These are phyloP conservation scores for Chloranthus sessilifolius DNA, from an alignment of 164 flowering plant genomes.

Conservation along the genomic window DNA sequence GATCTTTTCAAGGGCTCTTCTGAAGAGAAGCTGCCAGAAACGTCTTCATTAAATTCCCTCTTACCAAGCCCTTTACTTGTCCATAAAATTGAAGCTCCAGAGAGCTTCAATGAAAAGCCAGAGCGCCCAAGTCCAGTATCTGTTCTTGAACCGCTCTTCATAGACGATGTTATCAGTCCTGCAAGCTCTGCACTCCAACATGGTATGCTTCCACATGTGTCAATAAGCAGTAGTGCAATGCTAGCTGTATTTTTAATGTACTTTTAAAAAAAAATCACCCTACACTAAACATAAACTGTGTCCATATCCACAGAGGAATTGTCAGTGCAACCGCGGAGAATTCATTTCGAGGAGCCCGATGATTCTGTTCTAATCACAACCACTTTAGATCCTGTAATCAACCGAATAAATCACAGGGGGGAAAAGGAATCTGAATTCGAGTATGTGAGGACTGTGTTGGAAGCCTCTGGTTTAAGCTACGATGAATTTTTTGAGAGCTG, in stretches of 20 bases:
- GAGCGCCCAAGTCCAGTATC: conserved; percentile 85
- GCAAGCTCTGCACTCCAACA: conserved; percentile 22
- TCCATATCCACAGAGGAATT: conserved; percentile 33
- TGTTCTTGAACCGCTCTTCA: conserved; percentile 68
- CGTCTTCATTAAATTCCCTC: conserved; percentile 24
- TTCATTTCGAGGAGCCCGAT: conserved; percentile 54
- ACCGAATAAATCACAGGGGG: conserved; percentile 22
- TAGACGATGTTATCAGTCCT: conserved; percentile 66
- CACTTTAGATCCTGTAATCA: conserved; percentile 9
- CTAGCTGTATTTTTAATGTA: neutral
- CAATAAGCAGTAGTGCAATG: neutral
- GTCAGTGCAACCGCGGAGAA: conserved; percentile 46
- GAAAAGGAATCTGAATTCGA: conserved; percentile 40
- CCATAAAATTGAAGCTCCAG: conserved; percentile 29
- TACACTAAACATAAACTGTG: conserved; percentile 5
- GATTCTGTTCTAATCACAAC: conserved; percentile 14
- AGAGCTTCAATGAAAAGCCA: conserved; percentile 21
- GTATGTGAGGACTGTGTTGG: conserved; percentile 55
- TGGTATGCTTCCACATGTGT: conserved; percentile 37
- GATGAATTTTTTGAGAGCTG: conserved; percentile 40
- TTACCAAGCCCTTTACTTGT: conserved; percentile 26
- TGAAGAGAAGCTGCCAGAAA: conserved; percentile 22
- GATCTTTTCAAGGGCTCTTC: conserved; percentile 27
- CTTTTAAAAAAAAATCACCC: neutral
- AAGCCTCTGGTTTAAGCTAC: conserved; percentile 48